These are phyloP conservation scores for Thinopyrum elongatum DNA, from an alignment of 176 grass and related monocot species.

Conservation along the genomic window DNA sequence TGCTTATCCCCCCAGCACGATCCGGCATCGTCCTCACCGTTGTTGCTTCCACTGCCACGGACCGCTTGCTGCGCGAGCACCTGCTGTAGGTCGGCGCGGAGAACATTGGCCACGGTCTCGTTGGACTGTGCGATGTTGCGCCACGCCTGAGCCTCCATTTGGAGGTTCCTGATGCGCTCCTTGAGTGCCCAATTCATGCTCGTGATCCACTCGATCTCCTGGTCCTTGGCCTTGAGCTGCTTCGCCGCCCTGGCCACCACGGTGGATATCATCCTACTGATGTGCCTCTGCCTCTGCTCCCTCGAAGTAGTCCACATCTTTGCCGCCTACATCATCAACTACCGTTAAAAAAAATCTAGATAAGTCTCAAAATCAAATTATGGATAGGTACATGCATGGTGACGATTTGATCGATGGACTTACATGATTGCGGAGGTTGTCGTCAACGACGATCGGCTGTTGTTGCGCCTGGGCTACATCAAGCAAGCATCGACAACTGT, in stretches of 20 bases:
- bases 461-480: conserved; percentile 31
- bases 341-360: too few relatives aligned
- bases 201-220: conserved; percentile 36
- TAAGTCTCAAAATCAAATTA: too few relatives aligned
- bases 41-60: neutral
- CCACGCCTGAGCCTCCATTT: conserved; percentile 54
- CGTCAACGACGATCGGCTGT: conserved; percentile 54
- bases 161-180: conserved; percentile 34
- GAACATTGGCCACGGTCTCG: conserved; percentile 35
- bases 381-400: neutral
- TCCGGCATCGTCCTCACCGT: conserved; percentile 27
- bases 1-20: conserved; percentile 53
- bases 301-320: too few relatives aligned
- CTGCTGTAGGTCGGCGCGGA: conserved; percentile 49
- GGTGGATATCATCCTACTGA: too few relatives aligned
- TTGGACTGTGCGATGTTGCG: conserved; percentile 52
- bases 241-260: neutral
- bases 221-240: conserved; percentile 21
- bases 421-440: conserved; percentile 58
- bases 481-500: neutral
- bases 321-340: too few relatives aligned
- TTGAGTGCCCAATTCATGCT: conserved; percentile 52
- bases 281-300: too few relatives aligned
- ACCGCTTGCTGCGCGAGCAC: neutral
- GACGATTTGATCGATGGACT: neutral